A percentile compares a stretch with the other conserved stretches of the same genome.
Conservation (phyloP, 352 stramenopile species). For the Phytophthora quininea region DNA sequence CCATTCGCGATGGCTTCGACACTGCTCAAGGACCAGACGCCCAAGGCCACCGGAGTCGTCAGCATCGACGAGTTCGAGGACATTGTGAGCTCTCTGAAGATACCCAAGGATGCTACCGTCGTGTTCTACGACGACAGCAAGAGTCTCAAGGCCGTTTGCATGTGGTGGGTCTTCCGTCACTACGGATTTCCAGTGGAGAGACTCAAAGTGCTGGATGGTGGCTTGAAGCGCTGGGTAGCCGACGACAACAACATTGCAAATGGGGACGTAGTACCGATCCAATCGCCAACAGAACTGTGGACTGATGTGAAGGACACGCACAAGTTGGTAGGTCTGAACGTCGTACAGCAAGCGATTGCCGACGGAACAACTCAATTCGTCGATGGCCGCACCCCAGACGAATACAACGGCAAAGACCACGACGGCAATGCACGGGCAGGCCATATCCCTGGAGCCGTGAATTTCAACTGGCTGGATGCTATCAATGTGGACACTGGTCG, state of each 20-base stretch:
- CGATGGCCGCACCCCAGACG: conserved; percentile 35
- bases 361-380: conserved; percentile 37
- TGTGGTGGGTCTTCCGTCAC: conserved; percentile 84
- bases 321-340: conserved; percentile 35
- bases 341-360: conserved; percentile 39
- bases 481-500: conserved; percentile 57
- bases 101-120: conserved; percentile 57
- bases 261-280: conserved; percentile 14
- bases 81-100: conserved; percentile 46
- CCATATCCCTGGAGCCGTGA: conserved; percentile 69
- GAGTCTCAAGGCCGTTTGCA: conserved; percentile 67
- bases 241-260: conserved; percentile 54
- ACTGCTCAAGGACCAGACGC: conserved; percentile 55
- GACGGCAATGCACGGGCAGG: conserved; percentile 43
- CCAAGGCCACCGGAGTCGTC: conserved; percentile 52
- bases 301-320: conserved; percentile 22
- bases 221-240: conserved; percentile 69
- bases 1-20: conserved; percentile 53
- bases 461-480: conserved; percentile 76
- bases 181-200: conserved; percentile 76
- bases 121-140: conserved; percentile 85
- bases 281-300: conserved; percentile 11
- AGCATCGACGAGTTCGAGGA: conserved; percentile 47
- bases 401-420: conserved; percentile 36
- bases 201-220: conserved; percentile 81